Evolutionary conservation across 106 monocot species (phyloP).

Genomic region (Apostasia ramifera): DNA sequence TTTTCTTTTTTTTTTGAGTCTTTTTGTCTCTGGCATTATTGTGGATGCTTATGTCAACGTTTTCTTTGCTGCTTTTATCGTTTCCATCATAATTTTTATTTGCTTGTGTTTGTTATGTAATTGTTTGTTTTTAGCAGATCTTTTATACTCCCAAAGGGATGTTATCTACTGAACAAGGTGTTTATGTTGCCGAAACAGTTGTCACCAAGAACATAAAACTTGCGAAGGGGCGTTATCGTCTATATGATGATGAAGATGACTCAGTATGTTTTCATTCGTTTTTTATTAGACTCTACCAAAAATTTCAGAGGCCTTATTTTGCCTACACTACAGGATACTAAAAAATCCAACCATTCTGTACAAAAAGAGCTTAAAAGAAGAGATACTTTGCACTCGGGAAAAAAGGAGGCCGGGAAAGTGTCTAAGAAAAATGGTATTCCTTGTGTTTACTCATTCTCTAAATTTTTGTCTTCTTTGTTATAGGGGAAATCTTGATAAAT

Average conservation of each 20-base stretch:
- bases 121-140: constrained; percentile 30
- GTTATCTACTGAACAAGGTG: constrained; percentile 80
- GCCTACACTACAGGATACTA: constrained; percentile 29
- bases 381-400: constrained; percentile 40
- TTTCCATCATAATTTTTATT: too few relatives aligned
- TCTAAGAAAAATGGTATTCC: constrained; percentile 61
- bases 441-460: not conserved
- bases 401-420: constrained; percentile 53
- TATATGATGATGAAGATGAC: constrained; percentile 58
- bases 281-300: not conserved
- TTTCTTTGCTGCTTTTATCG: too few relatives aligned
- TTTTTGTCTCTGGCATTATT: too few relatives aligned
- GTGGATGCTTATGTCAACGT: too few relatives aligned
- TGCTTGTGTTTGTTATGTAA: too few relatives aligned
- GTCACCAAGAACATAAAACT: constrained; percentile 63
- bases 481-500: not conserved
- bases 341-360: constrained; percentile 14
- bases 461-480: not conserved
- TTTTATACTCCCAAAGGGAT: constrained; percentile 86
- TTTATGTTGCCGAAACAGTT: constrained; percentile 89
- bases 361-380: constrained; percentile 41
- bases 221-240: constrained; percentile 76
- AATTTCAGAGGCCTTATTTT: not conserved
- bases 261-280: constrained; percentile 30
- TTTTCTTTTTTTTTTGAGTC: too few relatives aligned